Base-by-base conservation (phyloP, 352 stramenopile genomes). In the Ochromonadaceae sp. region DNA sequence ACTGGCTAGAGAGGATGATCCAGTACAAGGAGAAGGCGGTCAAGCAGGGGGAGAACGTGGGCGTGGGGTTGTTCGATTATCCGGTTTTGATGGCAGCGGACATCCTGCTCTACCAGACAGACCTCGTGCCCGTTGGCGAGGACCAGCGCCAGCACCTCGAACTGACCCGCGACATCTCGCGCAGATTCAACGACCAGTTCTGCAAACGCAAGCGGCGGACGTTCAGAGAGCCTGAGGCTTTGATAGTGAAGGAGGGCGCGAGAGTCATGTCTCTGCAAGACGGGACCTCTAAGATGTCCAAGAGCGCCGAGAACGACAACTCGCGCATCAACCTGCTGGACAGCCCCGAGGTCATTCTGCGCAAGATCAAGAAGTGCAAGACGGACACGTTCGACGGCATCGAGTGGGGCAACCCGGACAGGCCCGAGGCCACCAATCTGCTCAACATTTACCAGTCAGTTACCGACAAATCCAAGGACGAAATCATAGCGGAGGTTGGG, bases 11-110 rank as follows among this genome's bases (percentile, higher is more conserved):
- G 70, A 85, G 92, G 62, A 99, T 99, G 93, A 98, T 96, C 61
- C 94, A 99, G 78, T 99, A 95, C 79, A 99, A 98, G 76, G 90
- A 98, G 65, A 98, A 99, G 76, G 74, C 84, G 20, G 81, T 85
- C 67, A 95, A 85, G 53, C 72, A 86, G 26, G 75, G 74, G 42
- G 75, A 86, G 68, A 81, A 81, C 32, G 76, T 90, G 44, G 86
- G 83, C 4, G 71, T 95, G 26, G 92, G 91, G n/a, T 74, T 99
- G 32, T 84, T 98, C 62, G 85, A 88, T 22, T 99, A 99, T 72
- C 94, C 94, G 0, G 84, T 97, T 41, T 82, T 99, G 35, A 98
- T 99, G 93, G 91, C 93, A 17, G 88, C 93, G 1, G 94, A 99
- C 73, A 98, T 99, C 65, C 75, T 99, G 52, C 72, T 99, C 17